Evolutionary conservation across 2,329 filamentous ascomycete genomes (phyloP).

Genomic region (Cytospora piceae): DNA sequence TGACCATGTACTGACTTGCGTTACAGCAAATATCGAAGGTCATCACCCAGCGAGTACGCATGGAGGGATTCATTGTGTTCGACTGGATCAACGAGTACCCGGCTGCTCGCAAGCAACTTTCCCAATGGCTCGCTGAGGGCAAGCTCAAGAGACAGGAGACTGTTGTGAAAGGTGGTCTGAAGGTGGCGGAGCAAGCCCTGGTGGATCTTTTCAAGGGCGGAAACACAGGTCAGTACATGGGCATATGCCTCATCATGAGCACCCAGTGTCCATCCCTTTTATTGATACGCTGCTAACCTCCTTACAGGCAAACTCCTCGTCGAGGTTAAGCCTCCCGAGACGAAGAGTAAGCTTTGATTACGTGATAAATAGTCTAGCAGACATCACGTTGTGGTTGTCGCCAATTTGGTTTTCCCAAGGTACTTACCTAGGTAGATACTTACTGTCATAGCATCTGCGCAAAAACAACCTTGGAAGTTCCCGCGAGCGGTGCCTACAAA

Average conservation of each 20-base stretch:
- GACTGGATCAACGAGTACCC: slow-evolving; percentile 65
- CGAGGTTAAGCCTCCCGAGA: slow-evolving; percentile 49
- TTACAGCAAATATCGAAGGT: slow-evolving; percentile 29
- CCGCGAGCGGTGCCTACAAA: no score
- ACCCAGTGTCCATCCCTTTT: not conserved
- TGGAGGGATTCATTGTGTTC: slow-evolving; percentile 76
- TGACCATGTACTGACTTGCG: not conserved
- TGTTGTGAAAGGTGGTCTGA: slow-evolving; percentile 69
- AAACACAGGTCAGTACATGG: slow-evolving; percentile 61
- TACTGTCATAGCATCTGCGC: no score
- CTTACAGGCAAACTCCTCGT: slow-evolving; percentile 57
- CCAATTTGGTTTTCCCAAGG: no score
- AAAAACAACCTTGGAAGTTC: no score
- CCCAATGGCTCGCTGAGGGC: slow-evolving; percentile 69
- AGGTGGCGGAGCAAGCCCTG: slow-evolving; percentile 65
- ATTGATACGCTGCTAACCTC: not conserved
- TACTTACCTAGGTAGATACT: no score
- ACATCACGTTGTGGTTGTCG: not conserved
- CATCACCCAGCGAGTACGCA: slow-evolving; percentile 36
- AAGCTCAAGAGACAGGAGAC: slow-evolving; percentile 74
- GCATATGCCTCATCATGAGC: not conserved
- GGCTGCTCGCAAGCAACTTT: slow-evolving; percentile 62
- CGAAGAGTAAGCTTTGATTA: slow-evolving; percentile 24
- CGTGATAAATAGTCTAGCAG: not conserved
- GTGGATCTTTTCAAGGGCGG: slow-evolving; percentile 67